Evolutionary conservation across 768 basidiomycete species (phyloP).

Genomic region (Leucosporidium yakuticum): DNA sequence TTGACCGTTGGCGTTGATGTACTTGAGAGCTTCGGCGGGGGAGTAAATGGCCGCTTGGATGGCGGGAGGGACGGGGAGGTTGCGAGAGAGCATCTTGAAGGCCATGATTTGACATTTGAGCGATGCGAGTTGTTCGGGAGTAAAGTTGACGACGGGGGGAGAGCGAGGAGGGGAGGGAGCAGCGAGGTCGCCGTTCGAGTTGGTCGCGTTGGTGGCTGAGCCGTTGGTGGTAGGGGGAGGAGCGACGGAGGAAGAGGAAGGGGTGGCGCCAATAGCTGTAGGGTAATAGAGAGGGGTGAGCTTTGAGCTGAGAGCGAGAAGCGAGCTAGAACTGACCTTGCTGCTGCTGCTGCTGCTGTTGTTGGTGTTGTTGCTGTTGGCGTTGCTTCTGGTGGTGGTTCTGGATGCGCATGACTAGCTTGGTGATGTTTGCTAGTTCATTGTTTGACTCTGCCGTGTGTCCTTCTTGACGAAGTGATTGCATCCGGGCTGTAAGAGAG

Average conservation of each 20-base stretch:
- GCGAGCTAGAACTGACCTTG: constrained; percentile 13
- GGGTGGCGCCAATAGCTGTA: background rate
- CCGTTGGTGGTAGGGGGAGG: constrained; percentile 9
- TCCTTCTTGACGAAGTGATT: constrained; percentile 48
- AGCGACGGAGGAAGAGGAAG: background rate
- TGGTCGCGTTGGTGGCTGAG: background rate
- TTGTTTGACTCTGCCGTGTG: constrained; percentile 49
- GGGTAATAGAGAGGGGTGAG: background rate
- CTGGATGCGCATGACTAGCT: constrained; percentile 44
- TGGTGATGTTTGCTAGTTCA: constrained; percentile 49
- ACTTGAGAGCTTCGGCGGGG: constrained; percentile 24
- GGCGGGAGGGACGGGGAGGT: constrained; percentile 36
- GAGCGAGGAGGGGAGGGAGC: constrained; percentile 52
- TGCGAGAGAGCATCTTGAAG: constrained; percentile 37
- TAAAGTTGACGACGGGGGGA: constrained; percentile 62
- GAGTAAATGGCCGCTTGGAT: constrained; percentile 31
- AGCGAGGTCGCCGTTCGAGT: constrained; percentile 31
- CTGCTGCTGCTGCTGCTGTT: constrained; percentile 16
- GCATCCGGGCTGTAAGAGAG: constrained; percentile 46
- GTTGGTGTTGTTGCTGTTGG: background rate
- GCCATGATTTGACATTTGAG: constrained; percentile 38
- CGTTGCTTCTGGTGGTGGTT: constrained; percentile 2
- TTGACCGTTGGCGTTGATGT: background rate
- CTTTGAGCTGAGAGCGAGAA: background rate
- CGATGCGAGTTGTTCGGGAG: constrained; percentile 58